Evolutionary conservation across 108 stramenopile species (phyloP), one percentile per base, ranked within the genome.

Genomic region (Chaetoceros muelleri): DNA sequence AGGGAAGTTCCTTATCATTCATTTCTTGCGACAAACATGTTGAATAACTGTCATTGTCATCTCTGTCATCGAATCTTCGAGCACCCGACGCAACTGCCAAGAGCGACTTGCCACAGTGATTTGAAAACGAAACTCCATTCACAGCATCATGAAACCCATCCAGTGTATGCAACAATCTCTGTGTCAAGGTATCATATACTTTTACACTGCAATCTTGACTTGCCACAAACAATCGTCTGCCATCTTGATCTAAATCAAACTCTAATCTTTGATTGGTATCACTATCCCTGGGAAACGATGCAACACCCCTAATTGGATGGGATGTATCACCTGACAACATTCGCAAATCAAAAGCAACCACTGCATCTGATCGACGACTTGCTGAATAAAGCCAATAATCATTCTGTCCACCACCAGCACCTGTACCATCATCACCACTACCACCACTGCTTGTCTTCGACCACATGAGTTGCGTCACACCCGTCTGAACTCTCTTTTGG

Each of bases 221-320:
- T 3, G 78, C 84, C 2, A 82, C 71, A 62, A 67, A 84, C 19
- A 90, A 45, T 29, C 45, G 53, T 24, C 70, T 49, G 18, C 73
- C 60, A 46, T 28, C 24, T 2, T 56, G 64, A 31, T 85, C 56
- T 0, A 82, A 44, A 49, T 73, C 70, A 62, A 91, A 91, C 27
- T 71, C 81, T 22, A 91, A 54, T 26, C 85, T 57, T 61, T 91
- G 89, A 72, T 91, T 91, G 17, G 89, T 85, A 55, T 82, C 74
- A 25, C 74, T 74, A 53, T 72, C 66, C 5, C 75, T 77, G 8
- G 69, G 69, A 73, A 59, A 91, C 18, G 79, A 80, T 27, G 58
- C 65, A 48, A 85, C 30, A 21, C 81, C 85, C 30, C 77, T 73
- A 30, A 77, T 71, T 47, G 77, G 64, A 31, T 57, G 62, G 10